phyloP scores from a whole-genome alignment of 176 grass and related monocot genomes.

The Hordeum vulgare region MorexV3_pseudomolecules_assembly NC_058520.1:47445614-47446113 shows the following conservation, averaged over 20 bases:
- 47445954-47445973: constrained; percentile 55
- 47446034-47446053: constrained; percentile 30
- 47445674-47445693: no score
- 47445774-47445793: neutral
- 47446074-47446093: constrained; percentile 43
- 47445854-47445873: neutral
- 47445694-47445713: no score
- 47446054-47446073: constrained; percentile 40
- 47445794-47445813: neutral
- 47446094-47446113: constrained; percentile 30
- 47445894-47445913: constrained; percentile 23
- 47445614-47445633: no score
- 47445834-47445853: neutral
- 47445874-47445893: constrained; percentile 29
- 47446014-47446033: neutral
- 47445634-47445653: no score
- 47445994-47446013: constrained; percentile 21
- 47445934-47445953: constrained; percentile 22
- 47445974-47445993: constrained; percentile 58
- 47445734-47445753: neutral
- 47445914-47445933: neutral
- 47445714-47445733: no score
- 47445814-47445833: neutral
- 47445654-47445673: no score
- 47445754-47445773: neutral